These are phyloP conservation scores for Tetradesmus obliquus DNA, from an alignment of 139 green algal species.

Conservation along the genomic window DNA sequence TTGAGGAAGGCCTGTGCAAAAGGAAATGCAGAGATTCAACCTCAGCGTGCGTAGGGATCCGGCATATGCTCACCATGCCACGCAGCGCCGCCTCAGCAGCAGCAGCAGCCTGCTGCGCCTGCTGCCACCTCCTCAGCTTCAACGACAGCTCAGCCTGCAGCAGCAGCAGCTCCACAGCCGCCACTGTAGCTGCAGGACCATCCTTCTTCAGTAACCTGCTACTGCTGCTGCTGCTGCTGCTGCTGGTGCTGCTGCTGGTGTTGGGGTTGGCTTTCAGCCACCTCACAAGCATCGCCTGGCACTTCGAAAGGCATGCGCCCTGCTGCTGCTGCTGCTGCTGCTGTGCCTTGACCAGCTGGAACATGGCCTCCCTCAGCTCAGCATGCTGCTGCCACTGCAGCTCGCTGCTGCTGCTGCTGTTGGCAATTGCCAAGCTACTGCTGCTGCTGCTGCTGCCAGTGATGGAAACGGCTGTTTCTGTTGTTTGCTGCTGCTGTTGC, in stretches of 20 bases:
- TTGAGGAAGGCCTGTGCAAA: too few relatives aligned
- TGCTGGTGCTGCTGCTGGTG: not conserved
- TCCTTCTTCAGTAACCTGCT: conserved; percentile 2
- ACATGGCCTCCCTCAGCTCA: conserved; percentile 5
- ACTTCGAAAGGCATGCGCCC: not conserved
- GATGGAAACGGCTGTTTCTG: not conserved
- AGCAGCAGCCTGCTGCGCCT: not conserved
- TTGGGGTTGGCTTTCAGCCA: not conserved
- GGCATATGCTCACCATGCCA: not conserved
- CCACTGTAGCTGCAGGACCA: not conserved
- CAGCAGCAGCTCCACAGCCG: conserved; percentile 4
- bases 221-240: not conserved
- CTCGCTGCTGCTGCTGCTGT: not conserved
- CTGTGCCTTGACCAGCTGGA: not conserved
- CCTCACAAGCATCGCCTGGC: not conserved
- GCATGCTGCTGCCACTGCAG: conserved; percentile 5
- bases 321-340: not conserved
- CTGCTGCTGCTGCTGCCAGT: not conserved
- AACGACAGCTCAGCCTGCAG: not conserved
- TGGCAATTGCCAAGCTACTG: too few relatives aligned
- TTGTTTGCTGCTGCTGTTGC: not conserved
- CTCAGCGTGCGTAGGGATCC: too few relatives aligned
- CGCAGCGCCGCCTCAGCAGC: not conserved
- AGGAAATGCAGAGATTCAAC: too few relatives aligned
- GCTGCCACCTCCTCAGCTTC: not conserved